phyloP scores from a whole-genome alignment of 2,329 filamentous ascomycete species.

The Aspergillus melleus region DNA sequence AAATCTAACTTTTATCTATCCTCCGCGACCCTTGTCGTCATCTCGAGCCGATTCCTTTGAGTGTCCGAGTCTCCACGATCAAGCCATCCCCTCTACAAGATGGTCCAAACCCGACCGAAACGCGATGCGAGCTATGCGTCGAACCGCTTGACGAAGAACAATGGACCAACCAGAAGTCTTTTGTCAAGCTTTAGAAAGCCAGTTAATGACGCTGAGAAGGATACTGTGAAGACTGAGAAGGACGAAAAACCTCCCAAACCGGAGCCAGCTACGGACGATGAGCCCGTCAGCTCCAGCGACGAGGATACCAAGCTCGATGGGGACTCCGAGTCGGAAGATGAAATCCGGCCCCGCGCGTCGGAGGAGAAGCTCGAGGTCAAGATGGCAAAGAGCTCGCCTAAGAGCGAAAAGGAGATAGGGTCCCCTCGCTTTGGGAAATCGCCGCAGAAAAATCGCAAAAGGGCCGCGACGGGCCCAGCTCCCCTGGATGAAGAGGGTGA shows the following conservation, averaged over 20 bases:
- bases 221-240: background rate
- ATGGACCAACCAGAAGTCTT: constrained; percentile 17
- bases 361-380: constrained; percentile 25
- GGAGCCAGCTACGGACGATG: constrained; percentile 34
- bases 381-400: constrained; percentile 10
- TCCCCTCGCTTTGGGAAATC: constrained; percentile 3
- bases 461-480: constrained; percentile 11
- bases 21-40: background rate
- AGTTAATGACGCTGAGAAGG: background rate
- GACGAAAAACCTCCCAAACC: constrained; percentile 8
- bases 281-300: constrained; percentile 36
- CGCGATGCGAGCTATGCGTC: constrained; percentile 30
- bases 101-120: constrained; percentile 18
- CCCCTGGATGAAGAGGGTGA: constrained; percentile 3
- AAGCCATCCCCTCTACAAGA: constrained; percentile 8
- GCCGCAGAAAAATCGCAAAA: constrained; percentile 13
- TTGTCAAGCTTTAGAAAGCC: constrained; percentile 26
- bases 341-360: constrained; percentile 1
- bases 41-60: background rate
- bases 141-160: constrained; percentile 22
- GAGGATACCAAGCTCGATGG: constrained; percentile 19
- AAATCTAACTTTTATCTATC: background rate
- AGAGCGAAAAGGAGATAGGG: constrained; percentile 1
- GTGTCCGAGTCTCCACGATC: background rate
- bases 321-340: constrained; percentile 6